These are phyloP conservation scores for Bolboschoenus planiculmis DNA, from an alignment of 176 grass and related monocot species.

Conservation along the genomic window DNA sequence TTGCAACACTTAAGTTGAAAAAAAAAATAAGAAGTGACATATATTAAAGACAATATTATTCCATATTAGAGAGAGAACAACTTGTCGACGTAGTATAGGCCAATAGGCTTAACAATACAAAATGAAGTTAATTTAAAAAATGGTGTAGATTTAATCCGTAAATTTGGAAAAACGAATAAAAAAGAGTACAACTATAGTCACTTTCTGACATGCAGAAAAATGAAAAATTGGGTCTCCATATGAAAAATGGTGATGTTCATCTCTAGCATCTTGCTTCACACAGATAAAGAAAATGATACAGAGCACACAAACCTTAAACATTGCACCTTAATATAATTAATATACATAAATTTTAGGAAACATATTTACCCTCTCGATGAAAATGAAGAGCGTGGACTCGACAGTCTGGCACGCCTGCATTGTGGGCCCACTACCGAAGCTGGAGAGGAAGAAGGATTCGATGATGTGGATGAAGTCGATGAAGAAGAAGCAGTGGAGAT, in stretches of 20 bases:
- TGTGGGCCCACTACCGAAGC: conserved; percentile 10
- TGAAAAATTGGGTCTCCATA: neutral
- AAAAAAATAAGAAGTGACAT: neutral
- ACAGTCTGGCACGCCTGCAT: neutral
- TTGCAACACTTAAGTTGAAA: neutral
- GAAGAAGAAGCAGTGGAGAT: conserved; percentile 11
- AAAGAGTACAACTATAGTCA: neutral
- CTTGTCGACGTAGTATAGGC: neutral
- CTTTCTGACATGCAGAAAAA: neutral
- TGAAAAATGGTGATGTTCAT: neutral
- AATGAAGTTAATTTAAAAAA: neutral
- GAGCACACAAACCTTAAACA: neutral
- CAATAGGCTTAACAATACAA: neutral
- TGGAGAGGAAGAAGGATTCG: neutral
- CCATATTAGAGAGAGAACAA: too few species aligned
- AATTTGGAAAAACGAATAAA: too few species aligned
- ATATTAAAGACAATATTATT: neutral
- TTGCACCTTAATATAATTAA: neutral
- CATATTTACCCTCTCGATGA: conserved; percentile 23
- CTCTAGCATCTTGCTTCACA: neutral
- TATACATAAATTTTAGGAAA: neutral
- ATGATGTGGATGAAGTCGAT: neutral
- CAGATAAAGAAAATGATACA: neutral
- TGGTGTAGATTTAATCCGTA: neutral
- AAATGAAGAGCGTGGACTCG: conserved; percentile 22